Base-by-base conservation (phyloP, 768 basidiomycete species). In the Floccularia luteovirens region DNA sequence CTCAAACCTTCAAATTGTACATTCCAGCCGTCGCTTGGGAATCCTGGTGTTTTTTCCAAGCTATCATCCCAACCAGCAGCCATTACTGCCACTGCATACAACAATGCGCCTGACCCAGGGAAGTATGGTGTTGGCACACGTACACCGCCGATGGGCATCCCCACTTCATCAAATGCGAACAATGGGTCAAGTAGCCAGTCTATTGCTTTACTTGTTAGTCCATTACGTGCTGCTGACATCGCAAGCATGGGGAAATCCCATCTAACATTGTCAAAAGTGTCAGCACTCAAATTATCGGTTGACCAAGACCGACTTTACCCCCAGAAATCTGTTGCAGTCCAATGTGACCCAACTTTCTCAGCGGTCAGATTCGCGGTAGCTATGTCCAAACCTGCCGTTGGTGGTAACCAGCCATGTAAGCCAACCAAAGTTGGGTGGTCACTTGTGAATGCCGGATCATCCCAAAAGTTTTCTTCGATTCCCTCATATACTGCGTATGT, bases 181-280 rank as follows among this genome's bases (percentile, higher is more conserved):
- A 72, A 50, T 1, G 74, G 72, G 46, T 76, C 58, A 5, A 79
- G 59, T 14, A 77, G 57, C 71, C 72, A 78, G 20, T 74, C 69
- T 4, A 79, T 47, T 0, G 75, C 77, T 46, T 70, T 57, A 27
- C 67, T 66, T 4, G 61, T 50, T 22, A 75, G 59, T 3, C 71
- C 70, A 32, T 70, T 70, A 2, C 76, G 62, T 14, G 75, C 76
- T 8, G 77, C 75, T 1, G 72, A 74, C 73, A 79, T 77, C 0
- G 76, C 76, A 2, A 78, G 66, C 69, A 77, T 72, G 0, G 75
- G 74, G 46, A 77, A 78, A 50, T 78, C 77, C 77, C 76, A 79
- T 24, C 75, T 75, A 43, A 27, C 21, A 4, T 28, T 5, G 30
- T 24, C 27, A 28, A 25, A 32, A 20, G 5, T n/a, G n/a, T 22